Evolutionary conservation across 768 basidiomycete genomes (phyloP), one percentile per base, ranked within the genome.

Genomic region (Suillus alpinus): DNA sequence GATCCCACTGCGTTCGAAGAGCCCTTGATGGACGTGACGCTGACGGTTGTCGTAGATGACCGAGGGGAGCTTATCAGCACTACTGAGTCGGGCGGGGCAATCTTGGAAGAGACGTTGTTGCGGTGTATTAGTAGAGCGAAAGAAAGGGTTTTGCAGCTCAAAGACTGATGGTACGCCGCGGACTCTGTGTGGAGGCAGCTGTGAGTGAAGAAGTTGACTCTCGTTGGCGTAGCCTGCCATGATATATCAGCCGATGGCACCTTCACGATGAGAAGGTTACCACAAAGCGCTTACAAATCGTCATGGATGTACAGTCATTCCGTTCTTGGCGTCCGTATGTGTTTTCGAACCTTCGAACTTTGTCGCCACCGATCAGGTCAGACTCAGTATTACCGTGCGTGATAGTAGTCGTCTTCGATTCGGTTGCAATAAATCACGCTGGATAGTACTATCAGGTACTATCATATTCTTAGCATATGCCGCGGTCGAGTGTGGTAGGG

Each of bases 1-100:
- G 96, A 98, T 73, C 92, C 94, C 0, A 90, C 93, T 0, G 80
- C 93, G 1, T 97, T 96, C 71, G 96, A 98, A 75, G 89, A 94
- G 65, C 90, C 92, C 0, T 79, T 97, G 7, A 82, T 95, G 57
- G 86, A 90, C 14, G 87, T 92, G 0, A 81, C 82, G 0, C 69
- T 94, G 59, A 85, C 86, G 1, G 72, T 95, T 37, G 76, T 88
- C 1, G 62, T 92, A 5, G 84, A 85, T 61, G 78, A 80, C 32
- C 63, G 69, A 1, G 80, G 78, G 14, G 75, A 78, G 7, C 71
- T 89, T 7, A 70, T 86, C 14, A 79, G 81, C 0, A 76, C 84
- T 3, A 75, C 77, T n/a, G 86, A 89, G 64, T 71, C 83, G n/a
- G 86, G 87, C 9, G 76, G 76, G 61, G 39, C n/a, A 4, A 58